Evolutionary conservation across 768 basidiomycete genomes (phyloP), one percentile per base, ranked within the genome.

Genomic region (Rhizopogon vinicolor): DNA sequence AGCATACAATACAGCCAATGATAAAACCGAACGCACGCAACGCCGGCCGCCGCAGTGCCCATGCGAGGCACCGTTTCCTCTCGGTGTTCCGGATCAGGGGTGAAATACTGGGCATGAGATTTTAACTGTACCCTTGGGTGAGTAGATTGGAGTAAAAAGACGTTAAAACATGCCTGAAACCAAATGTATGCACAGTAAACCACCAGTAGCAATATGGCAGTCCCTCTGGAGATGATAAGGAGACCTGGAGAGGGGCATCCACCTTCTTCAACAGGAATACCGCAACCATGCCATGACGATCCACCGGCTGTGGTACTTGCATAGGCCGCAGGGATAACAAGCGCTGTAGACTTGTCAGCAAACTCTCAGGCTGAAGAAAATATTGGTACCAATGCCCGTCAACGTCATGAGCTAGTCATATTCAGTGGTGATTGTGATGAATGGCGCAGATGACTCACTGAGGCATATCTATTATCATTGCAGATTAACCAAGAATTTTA

Each of bases 241-340:
- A 95, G 72, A 22, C 89, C 89, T 19, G 69, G 29, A 64, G 63
- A 44, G 58, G 41, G 33, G 52, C 63, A 44, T 55, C 60, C 53
- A 61, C 57, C 42, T 43, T 51, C 52, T 16, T 55, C 54, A n/a
- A 31, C 53, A n/a, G 51, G 45, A 41, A 25, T 25, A 25, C 25
- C 39, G 44, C 57, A 59, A 7, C 46, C 9, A 29, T 25, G 6
- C 5, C 31, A 39, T 6, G 48, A 33, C 37, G 40, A 18, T 35
- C 50, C 58, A 8, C 14, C 62, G 28, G 39, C 68, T 65, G 53
- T 51, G 14, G 83, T 76, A 62, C 75, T 80, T 60, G 82, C 77
- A 62, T 91, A 96, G 3, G 93, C 93, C 40, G 94, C 94, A 31
- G 93, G 94, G 55, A 96, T 90, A 62, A 96, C 86, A 40, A 97